Conservation (phyloP, 768 basidiomycete genomes). For the Amanita brunnescens region DNA sequence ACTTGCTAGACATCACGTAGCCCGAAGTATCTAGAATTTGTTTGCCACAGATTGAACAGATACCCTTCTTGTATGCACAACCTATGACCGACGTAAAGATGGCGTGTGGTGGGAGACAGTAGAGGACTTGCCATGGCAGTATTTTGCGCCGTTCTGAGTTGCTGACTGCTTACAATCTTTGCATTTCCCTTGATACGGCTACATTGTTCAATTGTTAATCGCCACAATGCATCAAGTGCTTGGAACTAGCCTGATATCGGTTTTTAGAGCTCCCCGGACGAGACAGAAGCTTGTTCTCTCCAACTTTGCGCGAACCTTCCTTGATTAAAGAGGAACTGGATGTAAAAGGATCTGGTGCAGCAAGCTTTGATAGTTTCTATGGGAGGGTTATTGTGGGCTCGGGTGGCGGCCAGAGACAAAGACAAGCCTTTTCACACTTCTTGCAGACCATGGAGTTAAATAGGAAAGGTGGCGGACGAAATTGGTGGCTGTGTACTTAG, state of each 20-base stretch:
- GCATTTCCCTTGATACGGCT: conserved; percentile 84
- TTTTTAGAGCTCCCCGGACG: conserved; percentile 67
- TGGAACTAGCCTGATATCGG: conserved; percentile 56
- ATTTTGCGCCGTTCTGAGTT: conserved; percentile 83
- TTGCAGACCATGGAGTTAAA: conserved; percentile 67
- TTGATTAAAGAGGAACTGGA: conserved; percentile 68
- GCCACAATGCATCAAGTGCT: conserved; percentile 14
- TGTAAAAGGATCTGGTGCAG: conserved; percentile 82
- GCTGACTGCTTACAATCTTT: conserved; percentile 80
- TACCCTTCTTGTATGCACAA: conserved; percentile 81
- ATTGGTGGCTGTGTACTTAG: conserved; percentile 3
- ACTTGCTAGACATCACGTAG: conserved; percentile 83
- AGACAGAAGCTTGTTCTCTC: conserved; percentile 75
- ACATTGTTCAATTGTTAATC: conserved; percentile 15
- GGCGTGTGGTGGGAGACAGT: conserved; percentile 7
- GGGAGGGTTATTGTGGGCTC: conserved; percentile 14
- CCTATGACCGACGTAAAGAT: conserved; percentile 32
- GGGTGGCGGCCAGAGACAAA: conserved; percentile 15
- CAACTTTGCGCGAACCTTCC: conserved; percentile 71
- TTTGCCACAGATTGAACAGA: conserved; percentile 85
- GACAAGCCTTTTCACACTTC: conserved; percentile 69
- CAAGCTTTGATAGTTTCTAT: conserved; percentile 87
- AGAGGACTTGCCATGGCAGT: conserved; percentile 66
- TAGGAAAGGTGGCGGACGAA: conserved; percentile 11
- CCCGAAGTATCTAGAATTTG: conserved; percentile 76